Base-by-base conservation (phyloP, 257 asterid genomes). In the Capsicum chinense region DNA sequence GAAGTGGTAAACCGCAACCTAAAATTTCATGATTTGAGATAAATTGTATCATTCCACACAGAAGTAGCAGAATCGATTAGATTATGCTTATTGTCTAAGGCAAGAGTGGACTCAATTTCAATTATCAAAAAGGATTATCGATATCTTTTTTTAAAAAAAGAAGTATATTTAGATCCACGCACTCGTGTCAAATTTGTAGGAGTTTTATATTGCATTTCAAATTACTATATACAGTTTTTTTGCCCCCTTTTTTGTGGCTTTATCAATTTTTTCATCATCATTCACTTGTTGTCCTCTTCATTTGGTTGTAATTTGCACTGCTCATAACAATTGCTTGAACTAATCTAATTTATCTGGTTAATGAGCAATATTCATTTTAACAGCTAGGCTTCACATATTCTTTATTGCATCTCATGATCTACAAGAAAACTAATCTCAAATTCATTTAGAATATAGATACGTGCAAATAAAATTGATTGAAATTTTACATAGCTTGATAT, bases 51-150 rank as follows among this genome's bases (percentile, higher is more conserved):
- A 76, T 76, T 52, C 19, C 50, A 76, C 5, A 52, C 5, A 52
- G 48, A 73, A 12, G 44, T 19, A 74, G 39, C 50, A 50, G 21
- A 42, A 74, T 50, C 59, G 0, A 74, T 74, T 74, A 21, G 13
- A 21, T 6, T 74, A 74, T 74, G 44, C 44, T 50, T 74, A 21
- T 74, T 44, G 60, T 50, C 16, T 9, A 74, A 48, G 80, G 13
- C 60, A 74, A 74, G 80, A 74, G 60, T 48, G 19, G 44, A 48
- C 60, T 74, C 60, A 74, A 48, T 73, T 73, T 73, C 35, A 73
- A 48, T 48, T 69, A 39, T 69, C 15, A 69, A 60, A 60, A 60
- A n/a, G 35, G 14, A 60, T n/a, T 60, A 1, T 9, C 11, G 33
- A 26, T 26, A 26, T 26, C 33, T 26, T 26, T 26, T 26, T 26